These are phyloP conservation scores for Crotalaria pallida DNA, from an alignment of 306 rosid species.

Conservation along the genomic window DNA sequence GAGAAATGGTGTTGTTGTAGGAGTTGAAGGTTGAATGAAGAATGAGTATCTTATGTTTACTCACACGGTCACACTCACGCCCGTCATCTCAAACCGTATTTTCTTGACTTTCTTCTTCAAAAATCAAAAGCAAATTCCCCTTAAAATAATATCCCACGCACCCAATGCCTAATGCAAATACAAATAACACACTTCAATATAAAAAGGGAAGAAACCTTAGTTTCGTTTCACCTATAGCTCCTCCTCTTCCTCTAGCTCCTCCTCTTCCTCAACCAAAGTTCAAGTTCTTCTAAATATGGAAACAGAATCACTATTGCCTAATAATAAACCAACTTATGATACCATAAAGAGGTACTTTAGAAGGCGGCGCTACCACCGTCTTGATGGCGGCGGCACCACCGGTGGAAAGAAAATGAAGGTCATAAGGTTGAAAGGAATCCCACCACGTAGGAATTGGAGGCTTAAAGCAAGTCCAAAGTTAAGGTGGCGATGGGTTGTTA, in stretches of 20 bases:
- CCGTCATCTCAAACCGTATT: conserved; percentile 13
- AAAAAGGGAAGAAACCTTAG: too few species aligned
- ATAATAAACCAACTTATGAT: conserved; percentile 3
- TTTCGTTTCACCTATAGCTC: background rate
- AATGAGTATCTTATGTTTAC: background rate
- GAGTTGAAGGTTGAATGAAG: too few species aligned
- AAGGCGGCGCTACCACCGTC: conserved; percentile 35
- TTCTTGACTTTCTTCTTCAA: conserved; percentile 3
- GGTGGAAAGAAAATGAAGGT: conserved; percentile 23
- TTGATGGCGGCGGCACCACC: background rate
- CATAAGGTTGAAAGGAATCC: conserved; percentile 20
- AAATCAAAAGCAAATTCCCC: background rate
- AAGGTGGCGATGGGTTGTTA: conserved; percentile 28
- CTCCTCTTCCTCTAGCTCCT: background rate
- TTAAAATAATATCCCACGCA: background rate
- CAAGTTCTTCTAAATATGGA: conserved; percentile 23
- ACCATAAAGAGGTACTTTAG: conserved; percentile 29
- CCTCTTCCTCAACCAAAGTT: background rate
- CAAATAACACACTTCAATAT: background rate
- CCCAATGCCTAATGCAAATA: background rate
- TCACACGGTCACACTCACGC: background rate
- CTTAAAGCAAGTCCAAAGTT: conserved; percentile 33
- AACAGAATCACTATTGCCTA: conserved; percentile 32
- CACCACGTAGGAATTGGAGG: conserved; percentile 32
- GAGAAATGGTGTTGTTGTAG: too few species aligned